Evolutionary conservation across 768 basidiomycete genomes (phyloP).

Genomic region (Leucocoprinus leucothites): DNA sequence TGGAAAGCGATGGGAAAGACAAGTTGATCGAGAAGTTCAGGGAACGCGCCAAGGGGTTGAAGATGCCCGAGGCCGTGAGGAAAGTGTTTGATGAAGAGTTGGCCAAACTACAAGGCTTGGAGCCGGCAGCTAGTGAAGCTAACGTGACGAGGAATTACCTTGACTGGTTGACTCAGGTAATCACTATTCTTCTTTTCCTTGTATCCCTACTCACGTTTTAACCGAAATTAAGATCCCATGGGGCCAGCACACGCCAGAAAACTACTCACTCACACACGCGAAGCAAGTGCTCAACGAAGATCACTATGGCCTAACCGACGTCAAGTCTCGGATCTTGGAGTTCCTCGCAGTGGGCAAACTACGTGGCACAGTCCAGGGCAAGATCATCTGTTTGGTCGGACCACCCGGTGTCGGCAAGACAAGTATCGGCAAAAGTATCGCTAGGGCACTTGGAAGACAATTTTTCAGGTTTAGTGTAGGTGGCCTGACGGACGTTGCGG

Average conservation of each 20-base stretch:
- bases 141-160: conserved; percentile 94
- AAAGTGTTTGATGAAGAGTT: conserved; percentile 98
- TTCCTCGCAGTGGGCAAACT: conserved; percentile 96
- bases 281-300: conserved; percentile 87
- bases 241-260: conserved; percentile 93
- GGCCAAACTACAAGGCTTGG: conserved; percentile 83
- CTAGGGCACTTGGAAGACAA: conserved; percentile 83
- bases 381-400: conserved; percentile 95
- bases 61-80: conserved; percentile 86
- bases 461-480: conserved; percentile 98
- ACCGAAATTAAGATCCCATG: conserved; percentile 65
- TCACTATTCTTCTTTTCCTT: conserved; percentile 11
- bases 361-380: conserved; percentile 91
- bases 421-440: conserved; percentile 92
- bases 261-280: conserved; percentile 84
- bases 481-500: conserved; percentile 95
- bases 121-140: conserved; percentile 89
- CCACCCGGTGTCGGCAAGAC: conserved; percentile 99
- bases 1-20: conserved; percentile 95
- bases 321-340: conserved; percentile 92
- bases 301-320: conserved; percentile 89
- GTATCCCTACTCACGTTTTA: conserved; percentile 4
- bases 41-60: conserved; percentile 74
- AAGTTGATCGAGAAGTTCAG: conserved; percentile 91
- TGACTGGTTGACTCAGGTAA: conserved; percentile 85